Evolutionary conservation across 2,329 filamentous ascomycete species (phyloP).

Genomic region (Thelonectria blattea): DNA sequence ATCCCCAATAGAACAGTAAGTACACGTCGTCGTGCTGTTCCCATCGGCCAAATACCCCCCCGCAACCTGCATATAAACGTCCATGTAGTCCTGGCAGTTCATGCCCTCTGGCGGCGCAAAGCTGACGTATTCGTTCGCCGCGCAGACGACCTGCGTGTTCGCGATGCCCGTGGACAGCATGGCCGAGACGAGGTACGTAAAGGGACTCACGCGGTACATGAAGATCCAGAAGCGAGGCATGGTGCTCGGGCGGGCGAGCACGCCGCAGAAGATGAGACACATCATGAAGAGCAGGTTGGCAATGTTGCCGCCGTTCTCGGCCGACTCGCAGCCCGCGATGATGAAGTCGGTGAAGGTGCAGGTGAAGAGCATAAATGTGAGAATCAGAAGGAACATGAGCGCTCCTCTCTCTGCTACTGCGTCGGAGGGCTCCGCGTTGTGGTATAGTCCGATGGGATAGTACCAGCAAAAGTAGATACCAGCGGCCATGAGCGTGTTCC

Average conservation of each 20-base stretch:
- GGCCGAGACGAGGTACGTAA: constrained; percentile 80
- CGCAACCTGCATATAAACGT: constrained; percentile 50
- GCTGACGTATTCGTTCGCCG: constrained; percentile 70
- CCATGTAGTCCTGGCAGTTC: constrained; percentile 67
- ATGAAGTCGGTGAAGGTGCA: constrained; percentile 71
- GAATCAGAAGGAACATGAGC: constrained; percentile 69
- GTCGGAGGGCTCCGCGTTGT: constrained; percentile 58
- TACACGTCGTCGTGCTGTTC: constrained; percentile 56
- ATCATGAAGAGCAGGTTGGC: constrained; percentile 70
- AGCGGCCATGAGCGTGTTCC: constrained; percentile 69
- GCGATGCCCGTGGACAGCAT: constrained; percentile 75
- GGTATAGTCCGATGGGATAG: constrained; percentile 70
- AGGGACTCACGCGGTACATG: constrained; percentile 75
- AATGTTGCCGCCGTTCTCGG: constrained; percentile 70
- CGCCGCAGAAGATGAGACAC: constrained; percentile 51
- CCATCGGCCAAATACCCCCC: constrained; percentile 62
- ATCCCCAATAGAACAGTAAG: constrained; percentile 58
- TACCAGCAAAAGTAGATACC: constrained; percentile 73
- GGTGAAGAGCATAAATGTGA: constrained; percentile 69
- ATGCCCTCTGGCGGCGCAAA: constrained; percentile 65
- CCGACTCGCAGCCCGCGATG: constrained; percentile 68
- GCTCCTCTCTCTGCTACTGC: constrained; percentile 62
- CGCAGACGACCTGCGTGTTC: constrained; percentile 69
- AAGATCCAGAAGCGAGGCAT: constrained; percentile 58
- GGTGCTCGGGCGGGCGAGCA: constrained; percentile 48